Base-by-base conservation (phyloP, 1,284 basidiomycete genomes). In the Rhodotorula mucilaginosa region DNA sequence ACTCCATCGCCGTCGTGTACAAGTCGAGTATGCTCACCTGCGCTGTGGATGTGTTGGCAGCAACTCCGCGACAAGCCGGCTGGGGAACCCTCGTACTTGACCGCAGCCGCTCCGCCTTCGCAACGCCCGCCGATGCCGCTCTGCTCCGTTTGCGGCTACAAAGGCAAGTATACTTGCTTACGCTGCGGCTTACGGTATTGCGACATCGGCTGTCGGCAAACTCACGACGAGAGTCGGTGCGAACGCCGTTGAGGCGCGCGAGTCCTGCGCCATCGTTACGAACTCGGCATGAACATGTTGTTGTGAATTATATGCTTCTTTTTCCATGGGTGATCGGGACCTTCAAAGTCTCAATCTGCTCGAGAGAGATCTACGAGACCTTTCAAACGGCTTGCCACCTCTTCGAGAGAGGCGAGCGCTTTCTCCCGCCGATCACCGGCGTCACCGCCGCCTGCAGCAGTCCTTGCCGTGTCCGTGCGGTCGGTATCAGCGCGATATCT, bases 81-180 rank as follows among this genome's bases (percentile, higher is more conserved):
- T 2, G 82, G 84, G 10, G 34, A 54, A n/a, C 84, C 87, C 5
- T 86, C 84, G 29, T 89, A 89, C 81, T 79, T 89, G 48, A 87
- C 85, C 16, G 87, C 86, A 12, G 81, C 79, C 23, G 82, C 85
- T 5, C 84, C 85, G 3, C 82, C 84, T 3, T 80, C 86, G 0
- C 78, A 74, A 7, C 82, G 84, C 60, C 87, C 87, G 13, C 83
- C 85, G 4, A 84, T 87, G 31, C 79, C 85, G 71, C 76, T 89
- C 31, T 89, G 88, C 78, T 85, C 87, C 3, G 86, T 89, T 39
- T 89, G 88, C 71, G 87, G 88, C 3, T 89, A 88, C 79, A 88
- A 85, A 84, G 88, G 87, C 12, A 82, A 83, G 21, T 89, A 89
- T 77, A 85, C 83, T 67, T 89, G 88, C 80, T 83, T 81, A 75